Percentiles rank a stretch among this genome's conserved stretches.
Conservation (phyloP, 1,139 yeast genomes). For the Hyphopichia fennica region DNA sequence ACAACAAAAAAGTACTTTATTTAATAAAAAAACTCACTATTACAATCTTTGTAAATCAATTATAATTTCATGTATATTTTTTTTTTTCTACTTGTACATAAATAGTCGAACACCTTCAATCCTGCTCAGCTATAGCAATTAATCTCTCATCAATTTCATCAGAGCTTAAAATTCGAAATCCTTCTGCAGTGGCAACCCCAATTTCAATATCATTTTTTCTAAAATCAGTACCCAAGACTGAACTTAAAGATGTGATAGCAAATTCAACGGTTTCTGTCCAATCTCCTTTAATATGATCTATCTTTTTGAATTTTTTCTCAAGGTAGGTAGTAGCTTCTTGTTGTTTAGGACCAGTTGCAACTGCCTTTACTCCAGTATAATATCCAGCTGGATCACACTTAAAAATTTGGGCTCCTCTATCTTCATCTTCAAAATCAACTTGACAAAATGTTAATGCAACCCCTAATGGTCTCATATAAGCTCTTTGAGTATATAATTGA, state of each 20-base stretch:
- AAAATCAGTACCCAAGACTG: constrained; percentile 88
- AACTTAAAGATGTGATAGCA: constrained; percentile 82
- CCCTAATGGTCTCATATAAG: constrained; percentile 98
- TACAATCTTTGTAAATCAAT: too few species aligned
- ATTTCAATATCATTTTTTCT: constrained; percentile 90
- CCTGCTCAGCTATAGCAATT: constrained; percentile 94
- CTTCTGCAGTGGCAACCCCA: constrained; percentile 78
- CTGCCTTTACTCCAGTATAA: constrained; percentile 87
- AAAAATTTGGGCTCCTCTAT: constrained; percentile 83
- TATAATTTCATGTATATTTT: background rate
- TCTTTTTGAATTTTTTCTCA: constrained; percentile 88
- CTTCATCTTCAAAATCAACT: constrained; percentile 70
- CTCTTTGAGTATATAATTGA: constrained; percentile 95
- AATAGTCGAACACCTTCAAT: constrained; percentile 37
- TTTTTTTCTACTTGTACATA: background rate
- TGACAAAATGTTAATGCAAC: constrained; percentile 88
- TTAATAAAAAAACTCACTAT: background rate
- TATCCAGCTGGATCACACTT: constrained; percentile 99
- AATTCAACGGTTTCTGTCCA: constrained; percentile 90
- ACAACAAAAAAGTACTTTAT: too few species aligned
- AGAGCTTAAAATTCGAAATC: constrained; percentile 68
- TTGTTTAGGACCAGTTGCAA: constrained; percentile 95
- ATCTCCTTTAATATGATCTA: constrained; percentile 70
- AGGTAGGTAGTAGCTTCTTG: constrained; percentile 90
- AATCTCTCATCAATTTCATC: constrained; percentile 94